Evolutionary conservation across 352 stramenopile species (phyloP).

Genomic region (Globisporangium barbulae): DNA sequence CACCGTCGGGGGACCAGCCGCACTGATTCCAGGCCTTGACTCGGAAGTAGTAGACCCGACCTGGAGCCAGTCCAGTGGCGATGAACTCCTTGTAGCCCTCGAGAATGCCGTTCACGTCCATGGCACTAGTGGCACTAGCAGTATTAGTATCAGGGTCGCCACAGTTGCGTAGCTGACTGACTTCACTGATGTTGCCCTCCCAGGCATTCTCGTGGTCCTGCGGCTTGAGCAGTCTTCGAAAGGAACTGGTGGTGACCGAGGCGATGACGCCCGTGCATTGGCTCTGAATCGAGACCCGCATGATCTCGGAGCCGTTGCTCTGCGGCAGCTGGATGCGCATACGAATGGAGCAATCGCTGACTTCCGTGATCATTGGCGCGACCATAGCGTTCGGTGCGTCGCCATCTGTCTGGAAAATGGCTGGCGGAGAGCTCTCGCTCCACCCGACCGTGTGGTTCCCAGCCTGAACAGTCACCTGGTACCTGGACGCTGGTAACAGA

Average conservation of each 20-base stretch:
- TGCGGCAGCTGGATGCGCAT: conserved; percentile 39
- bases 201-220: conserved; percentile 31
- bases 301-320: conserved; percentile 34
- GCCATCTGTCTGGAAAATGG: conserved; percentile 32
- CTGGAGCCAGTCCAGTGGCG: conserved; percentile 30
- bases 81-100: conserved; percentile 29
- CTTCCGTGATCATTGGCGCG: conserved; percentile 30
- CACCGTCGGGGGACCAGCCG: conserved; percentile 49
- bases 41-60: conserved; percentile 51
- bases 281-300: conserved; percentile 32
- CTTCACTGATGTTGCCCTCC: conserved; percentile 31
- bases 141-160: conserved; percentile 6
- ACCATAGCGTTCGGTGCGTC: conserved; percentile 41
- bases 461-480: conserved; percentile 37
- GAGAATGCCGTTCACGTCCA: conserved; percentile 2
- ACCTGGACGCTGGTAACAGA: conserved; percentile 40
- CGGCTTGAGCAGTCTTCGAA: conserved; percentile 32
- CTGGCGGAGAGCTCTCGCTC: conserved; percentile 25
- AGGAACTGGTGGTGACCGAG: conserved; percentile 24
- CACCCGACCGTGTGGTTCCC: conserved; percentile 46
- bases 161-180: conserved; percentile 21
- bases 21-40: conserved; percentile 38
- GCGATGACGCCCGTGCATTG: conserved; percentile 38
- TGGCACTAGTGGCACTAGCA: not conserved
- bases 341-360: conserved; percentile 37